Percentiles rank a stretch among this genome's conserved stretches.
Conservation (phyloP, 306 rosid genomes). For the Lablab purpureus region DNA sequence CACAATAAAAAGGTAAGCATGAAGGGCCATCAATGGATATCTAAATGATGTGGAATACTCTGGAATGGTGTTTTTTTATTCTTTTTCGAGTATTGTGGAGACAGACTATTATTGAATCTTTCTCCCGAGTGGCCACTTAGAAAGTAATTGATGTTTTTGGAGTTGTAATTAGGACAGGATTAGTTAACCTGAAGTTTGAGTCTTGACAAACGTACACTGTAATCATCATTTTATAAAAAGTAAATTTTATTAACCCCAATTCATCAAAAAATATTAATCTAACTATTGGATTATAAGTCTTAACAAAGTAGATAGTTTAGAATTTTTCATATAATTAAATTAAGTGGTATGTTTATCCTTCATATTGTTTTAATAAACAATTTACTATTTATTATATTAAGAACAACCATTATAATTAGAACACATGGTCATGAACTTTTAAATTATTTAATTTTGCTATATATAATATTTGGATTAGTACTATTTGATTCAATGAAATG, state of each 20-base stretch:
- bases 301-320: not conserved
- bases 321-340: not conserved
- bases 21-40: conserved; percentile 37
- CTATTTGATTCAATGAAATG: not conserved
- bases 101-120: conserved; percentile 24
- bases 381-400: not conserved
- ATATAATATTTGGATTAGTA: not conserved
- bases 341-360: not conserved
- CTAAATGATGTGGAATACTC: conserved; percentile 31
- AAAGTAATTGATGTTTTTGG: conserved; percentile 19
- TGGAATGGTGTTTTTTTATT: conserved; percentile 25
- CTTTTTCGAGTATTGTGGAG: conserved; percentile 33
- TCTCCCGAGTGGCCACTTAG: conserved; percentile 2
- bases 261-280: not conserved
- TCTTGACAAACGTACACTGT: not conserved
- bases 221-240: not conserved
- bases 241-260: not conserved
- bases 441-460: not conserved
- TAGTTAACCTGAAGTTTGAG: not conserved
- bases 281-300: not conserved
- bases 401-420: not conserved
- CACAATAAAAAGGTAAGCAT: conserved; percentile 49
- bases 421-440: not conserved
- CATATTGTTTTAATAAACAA: not conserved
- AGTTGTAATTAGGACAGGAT: not conserved